Percentiles rank a stretch among this genome's conserved stretches.
These are phyloP conservation scores for Boletus eberwhitei DNA, from an alignment of 768 basidiomycete genomes.

Conservation along the genomic window DNA sequence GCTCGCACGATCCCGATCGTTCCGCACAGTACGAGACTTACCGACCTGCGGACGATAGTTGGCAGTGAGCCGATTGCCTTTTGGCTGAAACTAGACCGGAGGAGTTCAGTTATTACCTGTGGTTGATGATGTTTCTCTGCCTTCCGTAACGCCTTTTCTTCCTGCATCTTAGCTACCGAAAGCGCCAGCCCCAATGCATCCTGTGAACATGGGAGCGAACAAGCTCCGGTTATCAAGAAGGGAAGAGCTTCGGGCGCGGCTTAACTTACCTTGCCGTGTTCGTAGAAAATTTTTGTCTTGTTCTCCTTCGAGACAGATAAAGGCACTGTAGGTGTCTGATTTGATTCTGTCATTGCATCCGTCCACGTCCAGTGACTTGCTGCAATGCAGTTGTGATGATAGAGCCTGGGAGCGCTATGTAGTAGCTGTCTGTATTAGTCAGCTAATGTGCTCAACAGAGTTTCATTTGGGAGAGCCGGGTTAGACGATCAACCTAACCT, in stretches of 20 bases:
- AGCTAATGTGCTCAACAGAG: slow-evolving; percentile 14
- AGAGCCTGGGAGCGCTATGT: slow-evolving; percentile 13
- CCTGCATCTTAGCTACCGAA: slow-evolving; percentile 44
- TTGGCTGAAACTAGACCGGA: slow-evolving; percentile 9
- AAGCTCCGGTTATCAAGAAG: slow-evolving; percentile 22
- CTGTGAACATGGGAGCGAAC: slow-evolving; percentile 29
- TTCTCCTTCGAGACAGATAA: slow-evolving; percentile 26
- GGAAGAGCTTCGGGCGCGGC: slow-evolving; percentile 12
- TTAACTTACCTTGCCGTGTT: slow-evolving; percentile 34
- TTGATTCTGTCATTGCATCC: slow-evolving; percentile 27
- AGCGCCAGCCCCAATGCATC: slow-evolving; percentile 47
- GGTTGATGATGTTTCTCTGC: slow-evolving; percentile 38
- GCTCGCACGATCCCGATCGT: slow-evolving; percentile 24
- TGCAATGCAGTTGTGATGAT: slow-evolving; percentile 14
- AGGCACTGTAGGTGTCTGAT: slow-evolving; percentile 20
- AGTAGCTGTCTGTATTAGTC: slow-evolving; percentile 20
- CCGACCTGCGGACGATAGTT: slow-evolving; percentile 21
- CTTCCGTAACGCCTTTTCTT: slow-evolving; percentile 41
- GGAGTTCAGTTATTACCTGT: slow-evolving; percentile 34
- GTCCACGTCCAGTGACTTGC: not conserved
- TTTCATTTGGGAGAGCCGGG: slow-evolving; percentile 4
- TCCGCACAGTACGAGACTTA: slow-evolving; percentile 27
- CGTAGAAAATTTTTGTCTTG: slow-evolving; percentile 28
- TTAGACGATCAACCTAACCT: slow-evolving; percentile 21
- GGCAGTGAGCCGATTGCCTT: slow-evolving; percentile 20